Conservation (phyloP, 2,329 filamentous ascomycete species). For the Ceratocystis papillata region DNA sequence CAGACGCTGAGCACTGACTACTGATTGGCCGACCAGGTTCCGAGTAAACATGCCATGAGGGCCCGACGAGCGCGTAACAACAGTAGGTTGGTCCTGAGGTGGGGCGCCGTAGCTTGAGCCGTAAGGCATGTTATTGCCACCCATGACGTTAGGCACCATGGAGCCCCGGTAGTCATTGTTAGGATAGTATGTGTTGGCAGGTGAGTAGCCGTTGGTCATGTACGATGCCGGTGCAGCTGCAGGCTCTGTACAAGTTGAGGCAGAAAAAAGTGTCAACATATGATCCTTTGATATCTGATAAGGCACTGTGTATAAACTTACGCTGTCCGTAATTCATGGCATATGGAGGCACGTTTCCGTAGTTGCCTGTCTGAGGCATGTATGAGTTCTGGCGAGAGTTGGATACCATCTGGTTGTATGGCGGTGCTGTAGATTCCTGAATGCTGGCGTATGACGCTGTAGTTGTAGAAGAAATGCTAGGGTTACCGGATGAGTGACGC, state of each 20-base stretch:
- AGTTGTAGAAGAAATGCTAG: slow-evolving; percentile 71
- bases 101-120: slow-evolving; percentile 28
- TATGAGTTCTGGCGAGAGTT: slow-evolving; percentile 30
- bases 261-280: not conserved
- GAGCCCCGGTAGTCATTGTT: slow-evolving; percentile 24
- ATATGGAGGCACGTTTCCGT: slow-evolving; percentile 26
- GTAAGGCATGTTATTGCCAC: slow-evolving; percentile 16
- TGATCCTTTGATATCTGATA: not conserved
- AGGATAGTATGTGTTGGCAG: slow-evolving; percentile 28
- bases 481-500: slow-evolving; percentile 52
- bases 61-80: slow-evolving; percentile 34
- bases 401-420: slow-evolving; percentile 34
- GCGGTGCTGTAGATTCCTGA: slow-evolving; percentile 27
- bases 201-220: slow-evolving; percentile 31
- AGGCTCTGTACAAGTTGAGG: not conserved
- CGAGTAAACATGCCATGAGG: slow-evolving; percentile 82
- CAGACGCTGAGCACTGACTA: slow-evolving; percentile 77
- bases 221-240: slow-evolving; percentile 14
- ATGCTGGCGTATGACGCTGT: slow-evolving; percentile 35
- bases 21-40: slow-evolving; percentile 85
- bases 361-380: slow-evolving; percentile 20
- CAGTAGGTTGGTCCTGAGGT: slow-evolving; percentile 27
- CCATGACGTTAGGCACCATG: slow-evolving; percentile 21
- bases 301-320: slow-evolving; percentile 24
- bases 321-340: slow-evolving; percentile 30